Percentiles rank a stretch among this genome's conserved stretches.
Conservation (phyloP, 2,329 filamentous ascomycete genomes). For the Monilinia vaccinii-corymbosi region DNA sequence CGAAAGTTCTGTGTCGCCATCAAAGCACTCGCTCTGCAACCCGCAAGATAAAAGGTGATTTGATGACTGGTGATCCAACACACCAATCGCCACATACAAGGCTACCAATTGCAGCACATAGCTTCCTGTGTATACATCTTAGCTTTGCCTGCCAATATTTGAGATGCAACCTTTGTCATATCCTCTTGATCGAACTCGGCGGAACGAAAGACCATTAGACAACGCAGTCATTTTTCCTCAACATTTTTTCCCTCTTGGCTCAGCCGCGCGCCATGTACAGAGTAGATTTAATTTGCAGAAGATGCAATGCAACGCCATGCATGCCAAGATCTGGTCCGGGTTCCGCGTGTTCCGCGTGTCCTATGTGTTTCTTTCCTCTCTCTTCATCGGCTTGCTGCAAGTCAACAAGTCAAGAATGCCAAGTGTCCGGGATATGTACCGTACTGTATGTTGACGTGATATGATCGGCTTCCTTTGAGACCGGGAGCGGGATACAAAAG, state of each 20-base stretch:
- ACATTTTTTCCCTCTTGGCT: background rate
- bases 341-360: background rate
- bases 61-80: background rate
- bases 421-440: background rate
- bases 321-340: constrained; percentile 3
- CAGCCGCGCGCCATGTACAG: background rate
- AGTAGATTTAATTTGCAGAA: background rate
- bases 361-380: too few species aligned
- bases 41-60: background rate
- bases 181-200: background rate
- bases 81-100: background rate
- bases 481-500: background rate
- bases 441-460: background rate
- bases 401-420: too few species aligned
- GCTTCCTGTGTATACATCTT: background rate
- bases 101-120: background rate
- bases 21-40: background rate
- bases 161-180: background rate
- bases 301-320: background rate
- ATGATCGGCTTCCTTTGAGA: background rate
- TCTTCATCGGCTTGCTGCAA: background rate
- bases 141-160: background rate
- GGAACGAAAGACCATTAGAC: background rate
- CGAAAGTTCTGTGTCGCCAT: background rate
- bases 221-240: background rate